Evolutionary conservation across 2,329 filamentous ascomycete species (phyloP), one percentile per base, ranked within the genome.

Genomic region (Leptographium lundbergii): DNA sequence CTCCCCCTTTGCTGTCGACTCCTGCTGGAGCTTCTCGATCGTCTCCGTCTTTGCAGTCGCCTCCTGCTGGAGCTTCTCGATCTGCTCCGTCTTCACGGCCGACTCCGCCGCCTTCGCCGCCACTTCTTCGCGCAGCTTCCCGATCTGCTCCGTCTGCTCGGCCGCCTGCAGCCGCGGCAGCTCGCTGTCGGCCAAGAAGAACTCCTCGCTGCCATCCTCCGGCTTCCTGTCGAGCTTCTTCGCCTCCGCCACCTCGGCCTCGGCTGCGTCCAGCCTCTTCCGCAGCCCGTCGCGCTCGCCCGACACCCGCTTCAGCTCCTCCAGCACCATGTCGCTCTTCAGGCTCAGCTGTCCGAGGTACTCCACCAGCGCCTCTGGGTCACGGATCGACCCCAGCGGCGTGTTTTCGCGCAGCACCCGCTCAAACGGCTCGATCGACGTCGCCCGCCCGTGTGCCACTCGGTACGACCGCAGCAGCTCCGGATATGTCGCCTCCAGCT

Each of bases 401-500:
- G 94, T 99, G 66, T 95, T 89, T 69, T 99, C 94, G 66, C 90
- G 89, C 9, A 99, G 78, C 0, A 88, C 86, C 58, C 89, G 86
- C 73, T 99, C 94, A 70, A 99, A 99, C 0, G 90, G 88, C 68
- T 97, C 94, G 67, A 97, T 95, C 3, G 88, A 84, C 14, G 88
- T 84, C 50, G 91, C 89, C 57, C 91, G 85, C 60, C 88, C 84
- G 74, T 99, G 92, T 22, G 94, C 94, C 64, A 91, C 86, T 62
- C 91, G 84, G 72, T 99, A 99, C 10, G 92, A 96, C 59, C 90
- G 87, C 56, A 97, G 77, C 0, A 99, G 78, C 67, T 97, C 92
- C 90, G 89, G 84, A 71, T 97, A 97, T 60, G 88, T 89, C 6
- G 84, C 78, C 68, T 96, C 92, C 24, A 97, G 77, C 70, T 91